Conservation (phyloP, 768 basidiomycete genomes). For the Russula vinacea region DNA sequence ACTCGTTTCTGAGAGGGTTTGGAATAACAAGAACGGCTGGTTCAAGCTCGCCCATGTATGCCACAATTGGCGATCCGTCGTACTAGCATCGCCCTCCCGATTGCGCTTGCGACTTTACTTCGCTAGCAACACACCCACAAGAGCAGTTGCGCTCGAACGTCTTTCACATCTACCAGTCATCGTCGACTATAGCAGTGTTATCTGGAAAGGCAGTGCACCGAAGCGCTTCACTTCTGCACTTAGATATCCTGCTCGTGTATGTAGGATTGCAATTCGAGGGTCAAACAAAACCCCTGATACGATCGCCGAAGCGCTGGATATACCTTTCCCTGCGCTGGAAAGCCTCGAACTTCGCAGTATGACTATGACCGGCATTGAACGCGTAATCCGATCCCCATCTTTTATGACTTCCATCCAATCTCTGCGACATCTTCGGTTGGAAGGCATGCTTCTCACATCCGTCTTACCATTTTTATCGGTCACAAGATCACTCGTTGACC, state of each 20-base stretch:
- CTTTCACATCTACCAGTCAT: not conserved
- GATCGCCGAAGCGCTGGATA: not conserved
- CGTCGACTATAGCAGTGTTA: not conserved
- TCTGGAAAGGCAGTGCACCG: too few species aligned
- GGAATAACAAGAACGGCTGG: constrained; percentile 3
- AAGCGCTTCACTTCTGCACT: not conserved
- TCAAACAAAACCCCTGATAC: too few species aligned
- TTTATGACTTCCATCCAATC: too few species aligned
- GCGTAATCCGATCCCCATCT: too few species aligned
- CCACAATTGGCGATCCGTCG: not conserved
- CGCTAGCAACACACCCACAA: not conserved
- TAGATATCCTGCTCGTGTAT: not conserved
- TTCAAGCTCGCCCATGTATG: constrained; percentile 4
- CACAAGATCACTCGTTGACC: not conserved
- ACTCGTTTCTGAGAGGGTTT: not conserved
- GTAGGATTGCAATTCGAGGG: not conserved
- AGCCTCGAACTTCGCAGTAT: not conserved
- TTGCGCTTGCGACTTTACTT: not conserved
- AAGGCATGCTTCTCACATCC: too few species aligned
- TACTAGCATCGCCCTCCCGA: not conserved
- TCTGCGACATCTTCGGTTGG: not conserved
- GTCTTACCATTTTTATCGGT: not conserved
- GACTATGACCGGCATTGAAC: not conserved
- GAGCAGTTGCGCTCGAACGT: too few species aligned
- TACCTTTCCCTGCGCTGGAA: not conserved